Evolutionary conservation across 2,329 filamentous ascomycete species (phyloP).

Genomic region (Aureobasidium sp.): DNA sequence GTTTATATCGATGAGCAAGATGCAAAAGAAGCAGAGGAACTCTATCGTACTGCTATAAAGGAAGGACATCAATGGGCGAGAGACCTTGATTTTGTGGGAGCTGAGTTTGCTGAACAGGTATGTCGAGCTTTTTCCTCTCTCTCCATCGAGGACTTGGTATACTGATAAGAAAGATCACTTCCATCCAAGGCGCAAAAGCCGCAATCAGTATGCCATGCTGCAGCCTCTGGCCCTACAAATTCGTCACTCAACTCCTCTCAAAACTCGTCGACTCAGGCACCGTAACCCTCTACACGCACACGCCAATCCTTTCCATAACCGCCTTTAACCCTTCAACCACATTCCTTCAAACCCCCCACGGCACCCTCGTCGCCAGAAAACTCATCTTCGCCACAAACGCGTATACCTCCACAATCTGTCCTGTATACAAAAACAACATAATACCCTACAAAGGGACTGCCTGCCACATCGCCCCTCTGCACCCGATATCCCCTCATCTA

Average conservation of each 20-base stretch:
- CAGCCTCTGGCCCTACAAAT: slow-evolving; percentile 33
- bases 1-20: slow-evolving; percentile 21
- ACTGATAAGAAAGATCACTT: slow-evolving; percentile 24
- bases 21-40: slow-evolving; percentile 27
- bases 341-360: slow-evolving; percentile 17
- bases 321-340: neutral
- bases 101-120: neutral
- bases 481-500: slow-evolving; percentile 18
- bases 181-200: slow-evolving; percentile 34
- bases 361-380: slow-evolving; percentile 16
- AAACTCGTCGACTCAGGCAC: slow-evolving; percentile 35
- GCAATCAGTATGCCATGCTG: slow-evolving; percentile 39
- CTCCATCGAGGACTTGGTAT: no score
- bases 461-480: slow-evolving; percentile 16
- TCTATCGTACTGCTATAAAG: slow-evolving; percentile 16
- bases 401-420: slow-evolving; percentile 26
- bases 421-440: slow-evolving; percentile 24
- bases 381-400: slow-evolving; percentile 30
- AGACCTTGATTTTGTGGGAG: neutral
- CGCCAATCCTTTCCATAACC: slow-evolving; percentile 29
- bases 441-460: slow-evolving; percentile 25
- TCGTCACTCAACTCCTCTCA: slow-evolving; percentile 38
- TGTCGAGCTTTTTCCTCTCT: no score
- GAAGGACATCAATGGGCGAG: slow-evolving; percentile 13
- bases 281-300: slow-evolving; percentile 44